Evolutionary conservation across 805 yeast species (phyloP), one percentile per base, ranked within the genome.

Genomic region (Brettanomyces nanus): DNA sequence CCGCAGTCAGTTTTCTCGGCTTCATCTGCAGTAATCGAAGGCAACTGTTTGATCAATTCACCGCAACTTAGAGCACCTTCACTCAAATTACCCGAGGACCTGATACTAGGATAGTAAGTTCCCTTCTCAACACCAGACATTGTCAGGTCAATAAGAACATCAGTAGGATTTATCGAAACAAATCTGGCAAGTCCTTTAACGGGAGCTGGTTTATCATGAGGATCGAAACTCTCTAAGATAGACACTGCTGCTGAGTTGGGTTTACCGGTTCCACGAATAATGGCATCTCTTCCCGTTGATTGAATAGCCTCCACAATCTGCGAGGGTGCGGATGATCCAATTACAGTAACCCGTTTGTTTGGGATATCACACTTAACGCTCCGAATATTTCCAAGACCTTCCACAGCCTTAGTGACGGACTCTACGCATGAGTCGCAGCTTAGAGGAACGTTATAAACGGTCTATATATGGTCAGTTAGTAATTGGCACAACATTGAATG

Each of bases 181-280:
- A 89, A 76, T 45, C 97, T 69, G 2, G 89, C 95, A 30, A 89
- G 67, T 0, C 97, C 97, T 51, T 82, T 77, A 19, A 90, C 94
- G 0, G 89, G 84, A 28, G 68, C 65, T 11, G 55, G 54, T 14
- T 45, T 42, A 45, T 71, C 73, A 20, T 60, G 61, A 2, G 63
- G 61, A 35, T 66, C 74, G 49, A 80, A 82, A 15, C 82, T 71
- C 55, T 90, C 97, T 40, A 89, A 61, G 34, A 89, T 89, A 46
- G 92, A 77, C 23, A 89, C 97, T 0, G 95, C 96, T 1, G 97
- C 95, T 15, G 84, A 72, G 56, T 89, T 80, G 14, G 94, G 80
- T 40, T 66, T 70, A 3, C 97, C 97, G 0, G 95, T 77, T 5
- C 97, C 97, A 42, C 97, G 69, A 19, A 90, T 81, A 45, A 90